Conservation (phyloP, 2,329 filamentous ascomycete species). For the Drechslerella dactyloides region DNA sequence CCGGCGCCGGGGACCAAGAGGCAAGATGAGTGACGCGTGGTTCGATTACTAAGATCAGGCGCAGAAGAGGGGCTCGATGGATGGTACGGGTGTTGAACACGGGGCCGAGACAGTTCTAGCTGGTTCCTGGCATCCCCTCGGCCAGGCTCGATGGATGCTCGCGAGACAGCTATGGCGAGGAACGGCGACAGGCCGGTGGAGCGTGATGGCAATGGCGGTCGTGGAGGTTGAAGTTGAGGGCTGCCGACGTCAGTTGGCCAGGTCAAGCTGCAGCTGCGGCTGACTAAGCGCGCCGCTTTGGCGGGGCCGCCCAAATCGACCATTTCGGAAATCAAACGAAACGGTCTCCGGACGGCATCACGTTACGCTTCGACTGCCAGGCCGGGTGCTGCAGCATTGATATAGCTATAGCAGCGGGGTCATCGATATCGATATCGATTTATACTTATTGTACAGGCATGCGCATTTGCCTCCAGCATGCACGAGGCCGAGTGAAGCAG, state of each 20-base stretch:
- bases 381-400: no score
- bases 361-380: background rate
- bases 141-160: background rate
- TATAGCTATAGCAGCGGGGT: no score
- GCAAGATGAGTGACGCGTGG: constrained; percentile 24
- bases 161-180: background rate
- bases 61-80: constrained; percentile 14
- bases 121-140: constrained; percentile 11
- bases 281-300: constrained; percentile 20
- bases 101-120: constrained; percentile 27
- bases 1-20: background rate
- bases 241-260: constrained; percentile 48
- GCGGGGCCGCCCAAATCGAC: constrained; percentile 17
- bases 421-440: no score
- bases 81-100: background rate
- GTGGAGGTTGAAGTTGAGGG: background rate
- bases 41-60: constrained; percentile 34
- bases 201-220: background rate
- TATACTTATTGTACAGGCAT: no score
- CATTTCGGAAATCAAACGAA: background rate
- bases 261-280: constrained; percentile 22
- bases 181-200: background rate
- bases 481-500: no score
- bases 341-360: background rate
- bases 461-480: no score